Base-by-base conservation (phyloP, 2,329 filamentous ascomycete genomes). In the Fusarium verticillioides region DNA sequence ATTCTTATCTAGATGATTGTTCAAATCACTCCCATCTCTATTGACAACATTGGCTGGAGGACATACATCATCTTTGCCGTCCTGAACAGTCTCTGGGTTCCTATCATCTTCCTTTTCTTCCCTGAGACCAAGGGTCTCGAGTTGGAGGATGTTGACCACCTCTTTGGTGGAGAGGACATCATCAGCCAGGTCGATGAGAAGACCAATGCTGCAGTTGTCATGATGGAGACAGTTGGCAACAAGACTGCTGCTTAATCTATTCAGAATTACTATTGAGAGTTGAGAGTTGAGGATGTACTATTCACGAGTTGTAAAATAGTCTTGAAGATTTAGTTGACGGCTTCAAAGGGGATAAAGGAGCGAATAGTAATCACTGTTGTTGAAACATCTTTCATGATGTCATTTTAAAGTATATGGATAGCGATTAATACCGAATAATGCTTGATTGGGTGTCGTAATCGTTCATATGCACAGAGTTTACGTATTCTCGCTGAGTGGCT, bases 1-100 rank as follows among this genome's bases (percentile, higher is more conserved):
- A 56, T 21, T 39, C 0, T 9, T 7, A 11, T 10, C 5, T 2
- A 67, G 70, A 72, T 70, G 67, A 62, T 64, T 19, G 72, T 75
- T 1, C 72, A 75, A 49, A 75, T 75, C n/a, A 75, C 72, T 9
- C 72, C 72, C 5, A 72, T 75, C 11, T 72, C 72, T 2, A 74
- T 75, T 32, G 66, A 73, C 2, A 85, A 87, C 28, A 89, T 83
- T 11, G 82, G 81, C 18, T 87, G 82, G 75, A 84, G 85, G 23
- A 86, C 85, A 9, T 91, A 83, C 2, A 81, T 83, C 60, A 85
- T 84, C 67, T 91, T 87, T 77, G 85, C 87, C 6, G 82, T 85
- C 11, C 82, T 88, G 4, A 75, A 75, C 32, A 28, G 66, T 10
- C 42, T 62, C 6, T 75, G 59, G 54, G 63, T 75, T 2, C 73